These are phyloP conservation scores for Xanthoconium stramineum DNA, from an alignment of 768 basidiomycete species.

Conservation along the genomic window DNA sequence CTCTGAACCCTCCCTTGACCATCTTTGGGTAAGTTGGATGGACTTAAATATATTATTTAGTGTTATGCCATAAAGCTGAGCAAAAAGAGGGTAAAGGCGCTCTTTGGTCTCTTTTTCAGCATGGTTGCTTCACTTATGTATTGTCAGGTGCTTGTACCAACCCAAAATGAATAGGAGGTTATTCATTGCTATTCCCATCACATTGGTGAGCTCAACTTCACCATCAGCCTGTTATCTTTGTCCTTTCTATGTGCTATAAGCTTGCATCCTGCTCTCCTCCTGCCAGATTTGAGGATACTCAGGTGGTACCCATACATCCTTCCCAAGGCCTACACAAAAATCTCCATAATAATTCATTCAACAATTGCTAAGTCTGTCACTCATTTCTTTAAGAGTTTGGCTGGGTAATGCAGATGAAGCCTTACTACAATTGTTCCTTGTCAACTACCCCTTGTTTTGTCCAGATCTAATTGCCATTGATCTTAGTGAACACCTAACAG, in stretches of 20 bases:
- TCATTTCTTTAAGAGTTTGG: not conserved
- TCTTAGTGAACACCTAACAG: too few species aligned
- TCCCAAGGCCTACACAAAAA: not conserved
- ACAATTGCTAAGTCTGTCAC: not conserved
- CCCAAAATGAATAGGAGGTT: not conserved
- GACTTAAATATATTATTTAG: not conserved
- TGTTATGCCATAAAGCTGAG: not conserved
- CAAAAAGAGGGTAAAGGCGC: not conserved
- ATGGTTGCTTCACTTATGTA: not conserved
- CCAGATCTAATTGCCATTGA: not conserved
- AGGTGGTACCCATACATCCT: not conserved
- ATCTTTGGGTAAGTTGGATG: not conserved
- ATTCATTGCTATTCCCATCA: not conserved
- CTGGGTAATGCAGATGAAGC: not conserved
- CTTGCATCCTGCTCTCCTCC: not conserved
- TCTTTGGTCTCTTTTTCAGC: not conserved
- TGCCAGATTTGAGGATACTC: conserved; percentile 1
- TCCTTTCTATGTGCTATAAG: not conserved
- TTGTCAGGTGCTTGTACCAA: not conserved
- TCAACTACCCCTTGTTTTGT: not conserved
- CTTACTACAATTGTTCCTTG: not conserved
- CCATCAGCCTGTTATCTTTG: too few species aligned
- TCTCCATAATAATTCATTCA: not conserved
- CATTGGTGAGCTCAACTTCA: not conserved
- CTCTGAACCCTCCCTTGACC: not conserved